Evolutionary conservation across 2,329 filamentous ascomycete species (phyloP).

Genomic region (Phialophora tarda): DNA sequence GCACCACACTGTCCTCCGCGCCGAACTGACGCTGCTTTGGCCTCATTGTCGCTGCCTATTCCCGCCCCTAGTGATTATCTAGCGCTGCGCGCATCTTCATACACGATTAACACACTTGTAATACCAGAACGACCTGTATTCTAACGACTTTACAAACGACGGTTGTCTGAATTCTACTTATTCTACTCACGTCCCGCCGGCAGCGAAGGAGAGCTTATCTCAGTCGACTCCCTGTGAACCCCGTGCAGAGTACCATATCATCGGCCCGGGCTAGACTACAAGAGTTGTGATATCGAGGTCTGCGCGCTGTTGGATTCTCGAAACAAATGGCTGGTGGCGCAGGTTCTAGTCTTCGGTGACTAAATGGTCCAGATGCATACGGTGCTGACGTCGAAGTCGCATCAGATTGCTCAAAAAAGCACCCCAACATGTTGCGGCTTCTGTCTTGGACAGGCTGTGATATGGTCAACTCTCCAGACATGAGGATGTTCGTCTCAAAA

Average conservation of each 20-base stretch:
- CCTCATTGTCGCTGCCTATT: slow-evolving; percentile 22
- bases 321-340: slow-evolving; percentile 32
- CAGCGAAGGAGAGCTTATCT: background rate
- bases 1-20: slow-evolving; percentile 26
- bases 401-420: slow-evolving; percentile 20
- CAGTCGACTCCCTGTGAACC: background rate
- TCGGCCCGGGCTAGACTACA: background rate
- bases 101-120: slow-evolving; percentile 30
- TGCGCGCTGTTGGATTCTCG: background rate
- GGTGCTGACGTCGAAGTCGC: slow-evolving; percentile 16
- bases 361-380: slow-evolving; percentile 30
- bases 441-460: slow-evolving; percentile 56
- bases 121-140: slow-evolving; percentile 17
- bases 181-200: slow-evolving; percentile 3
- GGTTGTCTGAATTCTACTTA: slow-evolving; percentile 5
- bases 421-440: slow-evolving; percentile 52
- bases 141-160: slow-evolving; percentile 15
- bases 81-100: slow-evolving; percentile 35
- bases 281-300: background rate
- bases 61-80: slow-evolving; percentile 21
- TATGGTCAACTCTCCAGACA: slow-evolving; percentile 52
- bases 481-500: slow-evolving; percentile 51
- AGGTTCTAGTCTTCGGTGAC: slow-evolving; percentile 27
- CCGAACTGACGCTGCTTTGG: slow-evolving; percentile 8
- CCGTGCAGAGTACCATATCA: background rate